Percentiles rank a stretch among this genome's conserved stretches.
phyloP scores from a whole-genome alignment of 108 stramenopile genomes.

The Stephanodiscus minutulus region DNA sequence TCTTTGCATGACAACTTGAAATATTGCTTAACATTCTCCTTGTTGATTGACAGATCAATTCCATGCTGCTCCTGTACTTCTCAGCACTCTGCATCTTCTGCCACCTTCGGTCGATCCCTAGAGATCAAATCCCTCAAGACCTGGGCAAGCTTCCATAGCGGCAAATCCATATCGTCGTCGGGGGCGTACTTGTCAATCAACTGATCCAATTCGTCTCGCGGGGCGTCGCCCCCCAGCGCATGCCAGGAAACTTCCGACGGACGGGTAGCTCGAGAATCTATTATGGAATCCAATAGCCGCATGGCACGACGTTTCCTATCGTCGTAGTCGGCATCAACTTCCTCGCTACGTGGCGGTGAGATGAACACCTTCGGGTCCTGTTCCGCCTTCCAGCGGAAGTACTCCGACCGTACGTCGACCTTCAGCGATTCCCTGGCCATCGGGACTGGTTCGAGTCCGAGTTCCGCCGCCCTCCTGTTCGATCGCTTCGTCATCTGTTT shows the following conservation, averaged over 20 bases:
- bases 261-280: conserved; percentile 27
- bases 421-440: conserved; percentile 20
- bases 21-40: no score
- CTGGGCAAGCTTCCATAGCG: conserved; percentile 34
- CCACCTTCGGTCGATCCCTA: no score
- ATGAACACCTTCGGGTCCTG: conserved; percentile 23
- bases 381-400: conserved; percentile 32
- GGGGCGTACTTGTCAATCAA: conserved; percentile 56
- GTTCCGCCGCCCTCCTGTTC: conserved; percentile 57
- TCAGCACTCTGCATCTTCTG: not conserved
- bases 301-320: conserved; percentile 12
- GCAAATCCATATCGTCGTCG: conserved; percentile 39
- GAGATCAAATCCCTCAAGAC: not conserved
- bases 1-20: not conserved
- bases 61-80: conserved; percentile 3
- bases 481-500: conserved; percentile 74
- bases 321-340: conserved; percentile 1
- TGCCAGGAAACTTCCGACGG: conserved; percentile 32
- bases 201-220: conserved; percentile 48
- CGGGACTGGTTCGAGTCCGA: conserved; percentile 32
- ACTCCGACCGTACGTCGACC: conserved; percentile 35
- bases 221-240: conserved; percentile 13
- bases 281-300: conserved; percentile 19
- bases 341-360: conserved; percentile 5
- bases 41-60: conserved; percentile 8